phyloP scores from a whole-genome alignment of 2,329 filamentous ascomycete genomes.

The Colletotrichum karsti region DNA sequence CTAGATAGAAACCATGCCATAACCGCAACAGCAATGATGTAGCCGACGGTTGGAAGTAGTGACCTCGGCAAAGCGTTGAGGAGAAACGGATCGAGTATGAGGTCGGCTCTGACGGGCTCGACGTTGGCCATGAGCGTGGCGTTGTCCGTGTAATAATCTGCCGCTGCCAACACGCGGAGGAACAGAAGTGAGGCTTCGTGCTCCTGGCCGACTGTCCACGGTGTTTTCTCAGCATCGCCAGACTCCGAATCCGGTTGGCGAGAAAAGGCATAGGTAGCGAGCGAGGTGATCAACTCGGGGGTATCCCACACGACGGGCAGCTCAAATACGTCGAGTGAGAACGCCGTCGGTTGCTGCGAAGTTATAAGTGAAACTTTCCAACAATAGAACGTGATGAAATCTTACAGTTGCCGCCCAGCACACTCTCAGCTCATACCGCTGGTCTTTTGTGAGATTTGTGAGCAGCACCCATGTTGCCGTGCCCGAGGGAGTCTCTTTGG shows the following conservation, averaged over 20 bases:
- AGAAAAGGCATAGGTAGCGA: constrained; percentile 68
- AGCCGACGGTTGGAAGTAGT: constrained; percentile 75
- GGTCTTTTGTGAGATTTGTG: constrained; percentile 71
- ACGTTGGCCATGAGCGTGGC: constrained; percentile 77
- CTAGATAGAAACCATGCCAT: constrained; percentile 53
- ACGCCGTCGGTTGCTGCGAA: constrained; percentile 83
- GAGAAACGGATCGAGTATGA: constrained; percentile 87
- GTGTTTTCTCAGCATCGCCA: constrained; percentile 24
- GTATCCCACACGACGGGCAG: constrained; percentile 68
- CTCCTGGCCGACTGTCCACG: constrained; percentile 28
- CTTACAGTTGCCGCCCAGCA: constrained; percentile 94
- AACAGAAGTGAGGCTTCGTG: constrained; percentile 66
- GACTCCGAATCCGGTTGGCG: constrained; percentile 44
- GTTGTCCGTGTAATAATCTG: constrained; percentile 86
- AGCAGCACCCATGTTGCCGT: constrained; percentile 82
- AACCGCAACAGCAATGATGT: constrained; percentile 70
- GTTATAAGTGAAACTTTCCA: too few species aligned
- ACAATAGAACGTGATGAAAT: constrained; percentile 34
- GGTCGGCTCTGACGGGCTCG: constrained; percentile 78
- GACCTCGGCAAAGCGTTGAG: constrained; percentile 83
- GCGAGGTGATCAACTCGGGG: constrained; percentile 69
- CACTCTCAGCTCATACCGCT: constrained; percentile 88
- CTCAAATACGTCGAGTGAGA: constrained; percentile 73
- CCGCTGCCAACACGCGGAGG: constrained; percentile 77
- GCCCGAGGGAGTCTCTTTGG: constrained; percentile 59